Evolutionary conservation across 2,329 filamentous ascomycete species (phyloP).

Genomic region (Hirsutella rhossiliensis): DNA sequence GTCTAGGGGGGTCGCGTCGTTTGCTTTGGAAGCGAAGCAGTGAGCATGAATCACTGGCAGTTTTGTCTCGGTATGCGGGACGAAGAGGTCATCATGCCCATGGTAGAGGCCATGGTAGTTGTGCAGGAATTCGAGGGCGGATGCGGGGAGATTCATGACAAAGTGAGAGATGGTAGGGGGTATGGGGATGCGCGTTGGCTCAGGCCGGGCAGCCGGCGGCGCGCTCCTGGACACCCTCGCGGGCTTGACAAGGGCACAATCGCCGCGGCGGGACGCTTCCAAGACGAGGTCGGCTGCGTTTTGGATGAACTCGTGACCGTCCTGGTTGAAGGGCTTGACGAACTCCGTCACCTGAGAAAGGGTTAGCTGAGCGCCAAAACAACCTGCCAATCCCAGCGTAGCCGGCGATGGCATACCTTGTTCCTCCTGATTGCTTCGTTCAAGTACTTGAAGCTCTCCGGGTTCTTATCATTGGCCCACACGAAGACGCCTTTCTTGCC

Average conservation of each 20-base stretch:
- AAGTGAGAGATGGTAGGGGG: conserved; percentile 81
- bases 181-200: conserved; percentile 34
- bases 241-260: conserved; percentile 40
- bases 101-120: conserved; percentile 60
- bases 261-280: conserved; percentile 33
- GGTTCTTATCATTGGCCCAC: conserved; percentile 95
- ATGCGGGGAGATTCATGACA: conserved; percentile 94
- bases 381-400: neutral
- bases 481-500: conserved; percentile 86
- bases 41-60: conserved; percentile 87
- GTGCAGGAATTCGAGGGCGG: conserved; percentile 71
- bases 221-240: conserved; percentile 24
- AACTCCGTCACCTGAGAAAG: conserved; percentile 45
- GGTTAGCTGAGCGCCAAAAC: neutral
- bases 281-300: conserved; percentile 51
- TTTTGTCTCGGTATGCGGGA: conserved; percentile 40
- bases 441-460: conserved; percentile 69
- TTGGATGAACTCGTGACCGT: conserved; percentile 72
- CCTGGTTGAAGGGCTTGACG: conserved; percentile 68
- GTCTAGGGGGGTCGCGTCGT: conserved; percentile 53
- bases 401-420: conserved; percentile 44
- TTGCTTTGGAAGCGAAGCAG: conserved; percentile 78
- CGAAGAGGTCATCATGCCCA: conserved; percentile 55
- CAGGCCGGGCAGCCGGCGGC: conserved; percentile 21
- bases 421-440: conserved; percentile 60